phyloP scores from a whole-genome alignment of 805 yeast genomes.

The Wickerhamomyces canadensis region DNA sequence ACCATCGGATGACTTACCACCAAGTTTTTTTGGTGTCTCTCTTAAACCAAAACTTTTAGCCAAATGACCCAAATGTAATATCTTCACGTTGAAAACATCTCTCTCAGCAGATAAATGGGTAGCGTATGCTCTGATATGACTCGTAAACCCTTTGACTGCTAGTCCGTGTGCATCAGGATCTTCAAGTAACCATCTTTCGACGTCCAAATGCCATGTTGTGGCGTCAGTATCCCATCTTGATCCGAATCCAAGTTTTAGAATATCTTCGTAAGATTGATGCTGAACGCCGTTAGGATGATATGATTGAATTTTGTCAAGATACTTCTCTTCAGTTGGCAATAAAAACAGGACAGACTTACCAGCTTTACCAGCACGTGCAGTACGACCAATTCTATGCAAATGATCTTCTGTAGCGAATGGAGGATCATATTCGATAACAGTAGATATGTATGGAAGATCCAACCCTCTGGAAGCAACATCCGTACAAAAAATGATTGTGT shows the following conservation, averaged over 20 bases:
- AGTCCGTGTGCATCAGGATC: constrained; percentile 51
- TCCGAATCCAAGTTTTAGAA: constrained; percentile 34
- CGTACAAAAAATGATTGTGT: constrained; percentile 80
- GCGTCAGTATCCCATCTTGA: constrained; percentile 87
- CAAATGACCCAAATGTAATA: constrained; percentile 88
- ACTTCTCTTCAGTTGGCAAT: constrained; percentile 90
- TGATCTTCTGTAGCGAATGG: constrained; percentile 94
- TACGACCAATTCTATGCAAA: constrained; percentile 93
- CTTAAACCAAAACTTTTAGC: constrained; percentile 93
- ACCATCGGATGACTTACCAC: constrained; percentile 34
- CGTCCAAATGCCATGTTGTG: constrained; percentile 89
- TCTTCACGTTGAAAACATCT: constrained; percentile 71
- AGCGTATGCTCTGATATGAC: constrained; percentile 93
- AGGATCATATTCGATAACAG: constrained; percentile 90
- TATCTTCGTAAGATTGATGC: constrained; percentile 42
- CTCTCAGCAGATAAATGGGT: constrained; percentile 85
- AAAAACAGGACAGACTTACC: constrained; percentile 79
- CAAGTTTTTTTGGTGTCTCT: constrained; percentile 85
- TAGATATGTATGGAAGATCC: constrained; percentile 81
- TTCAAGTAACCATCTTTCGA: constrained; percentile 84
- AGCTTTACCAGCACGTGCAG: constrained; percentile 91
- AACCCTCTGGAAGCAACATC: constrained; percentile 98
- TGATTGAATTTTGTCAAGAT: constrained; percentile 54
- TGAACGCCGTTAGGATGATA: constrained; percentile 54
- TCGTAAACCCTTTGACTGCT: constrained; percentile 78